Conservation (phyloP, 768 basidiomycete species). For the Russula sp. region DNA sequence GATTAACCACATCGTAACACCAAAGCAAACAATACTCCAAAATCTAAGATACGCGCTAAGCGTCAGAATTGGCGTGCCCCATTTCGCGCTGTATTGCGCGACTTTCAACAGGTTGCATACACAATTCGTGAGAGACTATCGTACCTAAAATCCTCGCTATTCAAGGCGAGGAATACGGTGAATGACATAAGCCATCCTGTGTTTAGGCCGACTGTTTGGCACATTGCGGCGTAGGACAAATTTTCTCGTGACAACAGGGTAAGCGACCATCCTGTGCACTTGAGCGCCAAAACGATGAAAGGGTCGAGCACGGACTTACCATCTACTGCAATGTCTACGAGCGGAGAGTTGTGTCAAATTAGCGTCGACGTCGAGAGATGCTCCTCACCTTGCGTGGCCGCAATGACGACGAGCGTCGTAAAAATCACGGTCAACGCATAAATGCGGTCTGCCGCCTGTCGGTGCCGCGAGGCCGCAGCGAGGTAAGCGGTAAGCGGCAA, state of each 20-base stretch:
- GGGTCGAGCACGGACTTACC: slow-evolving; percentile 46
- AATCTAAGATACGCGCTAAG: slow-evolving; percentile 79
- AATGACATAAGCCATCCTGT: slow-evolving; percentile 94
- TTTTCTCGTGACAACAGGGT: slow-evolving; percentile 89
- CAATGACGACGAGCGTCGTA: slow-evolving; percentile 85
- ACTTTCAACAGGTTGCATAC: neutral
- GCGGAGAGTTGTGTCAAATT: slow-evolving; percentile 15
- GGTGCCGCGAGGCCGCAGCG: slow-evolving; percentile 14
- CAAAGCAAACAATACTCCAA: slow-evolving; percentile 74
- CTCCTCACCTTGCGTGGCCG: slow-evolving; percentile 89
- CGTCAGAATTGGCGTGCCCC: slow-evolving; percentile 69
- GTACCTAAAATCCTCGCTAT: slow-evolving; percentile 76
- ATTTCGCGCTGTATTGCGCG: slow-evolving; percentile 46
- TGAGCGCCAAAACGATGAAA: slow-evolving; percentile 33
- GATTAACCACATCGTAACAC: slow-evolving; percentile 82
- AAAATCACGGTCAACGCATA: slow-evolving; percentile 78
- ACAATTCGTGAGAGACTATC: slow-evolving; percentile 36
- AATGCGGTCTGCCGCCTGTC: slow-evolving; percentile 77
- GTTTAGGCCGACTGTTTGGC: slow-evolving; percentile 95
- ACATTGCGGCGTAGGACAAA: slow-evolving; percentile 93
- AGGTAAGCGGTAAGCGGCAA: neutral
- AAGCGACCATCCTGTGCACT: slow-evolving; percentile 60
- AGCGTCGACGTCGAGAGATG: slow-evolving; percentile 10
- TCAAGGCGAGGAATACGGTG: slow-evolving; percentile 95
- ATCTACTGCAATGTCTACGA: slow-evolving; percentile 93